A percentile compares a stretch with the other conserved stretches of the same genome.
phyloP scores from a whole-genome alignment of 352 stramenopile genomes.

The Phytophthora sp. region DNA sequence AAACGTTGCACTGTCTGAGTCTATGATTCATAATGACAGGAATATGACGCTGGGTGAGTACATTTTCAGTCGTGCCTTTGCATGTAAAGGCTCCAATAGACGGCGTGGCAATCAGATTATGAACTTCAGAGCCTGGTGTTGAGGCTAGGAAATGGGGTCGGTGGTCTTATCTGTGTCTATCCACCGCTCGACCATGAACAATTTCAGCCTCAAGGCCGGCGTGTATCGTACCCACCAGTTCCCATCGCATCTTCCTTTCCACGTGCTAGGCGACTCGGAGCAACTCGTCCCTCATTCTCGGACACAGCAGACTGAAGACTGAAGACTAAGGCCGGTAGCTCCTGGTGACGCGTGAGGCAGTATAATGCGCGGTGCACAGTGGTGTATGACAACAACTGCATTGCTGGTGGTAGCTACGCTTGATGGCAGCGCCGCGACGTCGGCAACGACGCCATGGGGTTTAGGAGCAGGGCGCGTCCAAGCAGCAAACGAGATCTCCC shows the following conservation, averaged over 20 bases:
- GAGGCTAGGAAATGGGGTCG: slow-evolving; percentile 11
- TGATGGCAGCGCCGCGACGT: slow-evolving; percentile 4
- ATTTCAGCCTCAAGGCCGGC: neutral
- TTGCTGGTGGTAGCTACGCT: slow-evolving; percentile 8
- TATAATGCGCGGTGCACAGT: slow-evolving; percentile 23
- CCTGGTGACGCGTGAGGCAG: neutral
- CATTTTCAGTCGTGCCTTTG: slow-evolving; percentile 24
- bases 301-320: neutral
- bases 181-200: slow-evolving; percentile 2
- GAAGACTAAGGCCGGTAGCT: neutral
- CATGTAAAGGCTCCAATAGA: slow-evolving; percentile 33
- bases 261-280: neutral
- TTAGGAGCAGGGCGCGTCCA: slow-evolving; percentile 24
- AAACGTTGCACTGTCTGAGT: no score
- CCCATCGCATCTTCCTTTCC: slow-evolving; percentile 24
- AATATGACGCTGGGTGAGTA: neutral
- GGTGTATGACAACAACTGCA: neutral
- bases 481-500: slow-evolving; percentile 3
- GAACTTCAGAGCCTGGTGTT: neutral
- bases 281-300: no score
- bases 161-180: slow-evolving; percentile 20
- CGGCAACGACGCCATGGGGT: slow-evolving; percentile 1
- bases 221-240: neutral
- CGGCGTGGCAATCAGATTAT: slow-evolving; percentile 10
- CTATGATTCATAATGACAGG: neutral